Conservation (phyloP, 371 early-diverging fungal species). For the Mortierella sp. region DNA sequence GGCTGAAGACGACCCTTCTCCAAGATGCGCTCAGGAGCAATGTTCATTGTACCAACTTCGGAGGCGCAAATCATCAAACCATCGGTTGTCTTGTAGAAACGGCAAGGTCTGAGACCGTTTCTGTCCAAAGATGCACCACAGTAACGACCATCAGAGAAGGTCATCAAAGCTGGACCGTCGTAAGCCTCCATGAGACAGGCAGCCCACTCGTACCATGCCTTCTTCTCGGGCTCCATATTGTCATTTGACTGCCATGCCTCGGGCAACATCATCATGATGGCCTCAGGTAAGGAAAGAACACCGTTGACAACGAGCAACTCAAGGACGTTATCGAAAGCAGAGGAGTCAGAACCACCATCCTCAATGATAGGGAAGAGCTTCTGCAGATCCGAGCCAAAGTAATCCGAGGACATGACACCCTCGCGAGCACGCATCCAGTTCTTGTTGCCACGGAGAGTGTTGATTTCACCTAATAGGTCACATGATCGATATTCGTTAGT, state of each 20-base stretch:
- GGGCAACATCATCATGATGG: conserved; percentile 98
- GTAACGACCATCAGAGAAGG: conserved; percentile 96
- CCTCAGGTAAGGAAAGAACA: conserved; percentile 91
- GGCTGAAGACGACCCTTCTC: conserved; percentile 96
- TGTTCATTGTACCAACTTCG: conserved; percentile 92
- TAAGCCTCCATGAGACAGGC: conserved; percentile 97
- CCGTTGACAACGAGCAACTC: conserved; percentile 94
- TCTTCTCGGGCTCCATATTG: conserved; percentile 86
- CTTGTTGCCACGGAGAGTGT: conserved; percentile 97
- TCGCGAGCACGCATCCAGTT: conserved; percentile 99
- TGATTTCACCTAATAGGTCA: conserved; percentile 78
- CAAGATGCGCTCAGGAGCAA: conserved; percentile 85
- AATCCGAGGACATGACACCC: conserved; percentile 88
- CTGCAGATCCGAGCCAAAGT: conserved; percentile 85
- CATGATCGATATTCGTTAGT: not conserved
- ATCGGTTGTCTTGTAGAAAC: conserved; percentile 92
- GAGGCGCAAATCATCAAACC: conserved; percentile 97
- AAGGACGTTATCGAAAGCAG: conserved; percentile 96
- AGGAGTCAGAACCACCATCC: conserved; percentile 96
- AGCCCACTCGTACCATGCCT: conserved; percentile 96
- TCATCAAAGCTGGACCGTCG: conserved; percentile 98
- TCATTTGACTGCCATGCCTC: conserved; percentile 97
- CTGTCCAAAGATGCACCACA: conserved; percentile 96
- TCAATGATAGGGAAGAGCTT: conserved; percentile 94
- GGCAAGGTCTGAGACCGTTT: conserved; percentile 97